These are phyloP conservation scores for Colletotrichum sp. DNA, from an alignment of 2,329 filamentous ascomycete species.

Conservation along the genomic window DNA sequence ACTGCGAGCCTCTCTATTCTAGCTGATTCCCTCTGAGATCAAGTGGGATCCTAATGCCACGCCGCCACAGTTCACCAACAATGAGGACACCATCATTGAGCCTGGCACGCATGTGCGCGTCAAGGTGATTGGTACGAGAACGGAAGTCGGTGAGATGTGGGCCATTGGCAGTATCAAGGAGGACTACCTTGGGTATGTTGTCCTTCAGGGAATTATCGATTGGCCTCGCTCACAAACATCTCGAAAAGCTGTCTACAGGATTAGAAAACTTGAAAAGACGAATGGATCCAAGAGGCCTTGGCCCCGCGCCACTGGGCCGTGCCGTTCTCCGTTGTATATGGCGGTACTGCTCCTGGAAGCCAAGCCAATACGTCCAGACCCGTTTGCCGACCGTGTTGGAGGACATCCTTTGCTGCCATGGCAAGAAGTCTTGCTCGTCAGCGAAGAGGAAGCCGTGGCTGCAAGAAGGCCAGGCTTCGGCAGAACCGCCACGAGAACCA, in stretches of 20 bases:
- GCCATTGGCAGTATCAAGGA: constrained; percentile 97
- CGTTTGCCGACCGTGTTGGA: neutral
- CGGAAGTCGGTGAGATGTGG: constrained; percentile 93
- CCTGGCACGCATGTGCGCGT: constrained; percentile 91
- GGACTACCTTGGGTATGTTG: constrained; percentile 69
- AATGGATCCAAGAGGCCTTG: neutral
- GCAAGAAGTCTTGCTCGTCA: neutral
- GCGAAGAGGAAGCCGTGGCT: neutral
- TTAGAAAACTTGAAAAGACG: neutral
- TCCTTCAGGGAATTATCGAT: neutral
- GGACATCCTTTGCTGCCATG: neutral
- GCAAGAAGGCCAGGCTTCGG: neutral
- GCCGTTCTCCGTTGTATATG: neutral
- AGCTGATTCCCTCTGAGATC: constrained; percentile 92
- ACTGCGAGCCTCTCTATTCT: constrained; percentile 26
- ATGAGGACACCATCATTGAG: constrained; percentile 92
- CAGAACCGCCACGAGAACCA: neutral
- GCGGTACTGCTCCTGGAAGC: neutral
- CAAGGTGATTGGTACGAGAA: constrained; percentile 92
- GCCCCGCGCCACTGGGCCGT: neutral
- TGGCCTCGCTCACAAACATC: constrained; percentile 13
- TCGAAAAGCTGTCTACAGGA: constrained; percentile 22
- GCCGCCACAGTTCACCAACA: constrained; percentile 95
- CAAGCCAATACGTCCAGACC: neutral
- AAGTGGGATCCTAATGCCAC: constrained; percentile 96